phyloP scores from a whole-genome alignment of 1,284 basidiomycete species.

The Rhodotorula sp. region DNA sequence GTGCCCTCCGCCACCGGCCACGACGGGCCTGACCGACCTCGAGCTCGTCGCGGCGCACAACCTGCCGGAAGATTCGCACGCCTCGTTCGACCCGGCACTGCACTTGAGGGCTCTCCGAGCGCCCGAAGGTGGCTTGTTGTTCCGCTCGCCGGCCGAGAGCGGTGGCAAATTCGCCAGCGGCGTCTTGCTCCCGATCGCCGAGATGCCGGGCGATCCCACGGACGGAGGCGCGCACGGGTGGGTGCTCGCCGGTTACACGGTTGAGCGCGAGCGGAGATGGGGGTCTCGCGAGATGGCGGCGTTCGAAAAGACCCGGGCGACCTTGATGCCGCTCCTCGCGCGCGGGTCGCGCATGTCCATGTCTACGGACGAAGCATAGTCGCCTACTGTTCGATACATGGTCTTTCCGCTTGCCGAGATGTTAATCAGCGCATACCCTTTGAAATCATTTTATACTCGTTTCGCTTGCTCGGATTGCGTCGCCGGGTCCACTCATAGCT shows the following conservation, averaged over 20 bases:
- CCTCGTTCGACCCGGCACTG: constrained; percentile 43
- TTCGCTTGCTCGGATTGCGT: too few relatives aligned
- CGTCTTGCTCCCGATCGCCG: constrained; percentile 21
- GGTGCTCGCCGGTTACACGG: constrained; percentile 28
- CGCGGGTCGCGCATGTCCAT: background rate
- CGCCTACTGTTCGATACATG: accelerated
- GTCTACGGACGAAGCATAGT: background rate
- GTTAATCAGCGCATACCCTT: too few relatives aligned
- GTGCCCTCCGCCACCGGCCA: constrained; percentile 10
- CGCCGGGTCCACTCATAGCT: too few relatives aligned
- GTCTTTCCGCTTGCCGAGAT: too few relatives aligned
- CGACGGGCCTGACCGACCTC: constrained; percentile 3
- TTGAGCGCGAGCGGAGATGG: constrained; percentile 10
- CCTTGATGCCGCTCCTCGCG: background rate
- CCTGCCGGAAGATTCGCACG: constrained; percentile 32
- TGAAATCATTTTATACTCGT: too few relatives aligned
- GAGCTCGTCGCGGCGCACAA: constrained; percentile 40
- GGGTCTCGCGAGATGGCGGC: constrained; percentile 20
- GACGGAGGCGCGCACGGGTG: constrained; percentile 4
- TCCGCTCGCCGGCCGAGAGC: constrained; percentile 18
- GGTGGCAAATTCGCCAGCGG: constrained; percentile 17
- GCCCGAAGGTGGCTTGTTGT: constrained; percentile 45
- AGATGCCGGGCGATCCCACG: background rate
- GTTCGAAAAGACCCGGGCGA: constrained; percentile 14
- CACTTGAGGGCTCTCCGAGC: constrained; percentile 43